phyloP scores from a whole-genome alignment of 352 stramenopile species.

The Phytophthora syringae region DNA sequence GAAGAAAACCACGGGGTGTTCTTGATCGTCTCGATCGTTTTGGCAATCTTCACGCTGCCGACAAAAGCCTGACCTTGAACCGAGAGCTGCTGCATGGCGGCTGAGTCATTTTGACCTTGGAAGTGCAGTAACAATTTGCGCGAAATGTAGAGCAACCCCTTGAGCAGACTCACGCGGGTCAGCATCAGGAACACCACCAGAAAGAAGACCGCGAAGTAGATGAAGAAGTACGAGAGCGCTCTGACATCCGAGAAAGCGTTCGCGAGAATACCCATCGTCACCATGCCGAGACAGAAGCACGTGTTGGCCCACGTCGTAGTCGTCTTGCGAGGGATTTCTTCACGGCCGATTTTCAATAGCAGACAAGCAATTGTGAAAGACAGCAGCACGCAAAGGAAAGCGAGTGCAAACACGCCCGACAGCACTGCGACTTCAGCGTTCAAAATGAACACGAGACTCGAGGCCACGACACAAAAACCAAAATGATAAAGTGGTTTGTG shows the following conservation, averaged over 20 bases:
- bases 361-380: slow-evolving; percentile 87
- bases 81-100: slow-evolving; percentile 32
- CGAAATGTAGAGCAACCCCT: slow-evolving; percentile 55
- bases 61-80: slow-evolving; percentile 38
- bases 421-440: slow-evolving; percentile 82
- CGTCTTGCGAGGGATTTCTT: slow-evolving; percentile 74
- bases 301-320: slow-evolving; percentile 72
- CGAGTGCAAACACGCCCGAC: slow-evolving; percentile 88
- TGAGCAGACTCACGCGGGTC: slow-evolving; percentile 62
- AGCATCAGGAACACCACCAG: slow-evolving; percentile 70
- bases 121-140: slow-evolving; percentile 42
- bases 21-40: slow-evolving; percentile 81
- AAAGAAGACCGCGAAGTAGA: slow-evolving; percentile 67
- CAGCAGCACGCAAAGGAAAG: slow-evolving; percentile 86
- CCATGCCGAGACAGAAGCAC: slow-evolving; percentile 54
- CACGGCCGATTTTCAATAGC: slow-evolving; percentile 85
- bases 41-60: slow-evolving; percentile 67
- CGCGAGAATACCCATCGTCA: slow-evolving; percentile 54
- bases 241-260: slow-evolving; percentile 58
- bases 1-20: slow-evolving; percentile 91
- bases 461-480: slow-evolving; percentile 76
- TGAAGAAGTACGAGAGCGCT: slow-evolving; percentile 55
- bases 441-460: slow-evolving; percentile 79
- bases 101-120: slow-evolving; percentile 10
- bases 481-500: slow-evolving; percentile 87